Percentiles rank a stretch among this genome's conserved stretches.
Conservation (phyloP, 1,284 basidiomycete species). For the Malassezia brasiliensis region DNA sequence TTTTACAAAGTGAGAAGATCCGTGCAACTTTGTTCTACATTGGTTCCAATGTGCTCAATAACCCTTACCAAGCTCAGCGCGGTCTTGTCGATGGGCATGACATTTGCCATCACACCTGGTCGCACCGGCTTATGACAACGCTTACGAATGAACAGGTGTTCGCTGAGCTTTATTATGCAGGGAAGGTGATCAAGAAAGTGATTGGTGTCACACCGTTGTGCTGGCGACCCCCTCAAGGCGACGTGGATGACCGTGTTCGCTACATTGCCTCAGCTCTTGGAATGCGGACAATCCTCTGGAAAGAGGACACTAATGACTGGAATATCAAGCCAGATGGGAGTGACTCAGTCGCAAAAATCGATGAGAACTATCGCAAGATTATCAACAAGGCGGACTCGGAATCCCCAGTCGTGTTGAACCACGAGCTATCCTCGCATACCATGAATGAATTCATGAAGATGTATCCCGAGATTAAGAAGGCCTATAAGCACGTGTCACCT, state of each 20-base stretch:
- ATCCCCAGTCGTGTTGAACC: conserved; percentile 25
- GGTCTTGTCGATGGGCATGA: conserved; percentile 45
- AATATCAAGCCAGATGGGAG: conserved; percentile 33
- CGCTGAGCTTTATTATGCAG: conserved; percentile 55
- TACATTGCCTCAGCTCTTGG: conserved; percentile 52
- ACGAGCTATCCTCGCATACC: conserved; percentile 21
- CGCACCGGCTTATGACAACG: conserved; percentile 52
- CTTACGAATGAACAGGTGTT: conserved; percentile 53
- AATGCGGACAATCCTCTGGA: conserved; percentile 53
- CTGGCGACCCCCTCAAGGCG: conserved; percentile 53
- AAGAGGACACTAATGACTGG: conserved; percentile 52
- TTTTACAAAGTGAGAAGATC: conserved; percentile 50
- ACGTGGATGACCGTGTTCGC: conserved; percentile 54
- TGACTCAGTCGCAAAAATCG: conserved; percentile 34
- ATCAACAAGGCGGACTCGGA: background rate
- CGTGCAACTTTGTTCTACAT: conserved; percentile 53
- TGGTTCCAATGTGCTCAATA: conserved; percentile 54
- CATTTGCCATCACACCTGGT: conserved; percentile 48
- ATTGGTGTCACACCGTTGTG: conserved; percentile 52
- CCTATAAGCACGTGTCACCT: conserved; percentile 23
- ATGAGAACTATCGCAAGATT: conserved; percentile 13
- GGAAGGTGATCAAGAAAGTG: conserved; percentile 52
- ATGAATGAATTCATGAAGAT: conserved; percentile 21
- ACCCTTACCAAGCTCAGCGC: conserved; percentile 54
- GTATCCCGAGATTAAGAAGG: conserved; percentile 19